A percentile compares a stretch with the other conserved stretches of the same genome.
phyloP scores from a whole-genome alignment of 345 rosid genomes.

The Salix brachista region DNA sequence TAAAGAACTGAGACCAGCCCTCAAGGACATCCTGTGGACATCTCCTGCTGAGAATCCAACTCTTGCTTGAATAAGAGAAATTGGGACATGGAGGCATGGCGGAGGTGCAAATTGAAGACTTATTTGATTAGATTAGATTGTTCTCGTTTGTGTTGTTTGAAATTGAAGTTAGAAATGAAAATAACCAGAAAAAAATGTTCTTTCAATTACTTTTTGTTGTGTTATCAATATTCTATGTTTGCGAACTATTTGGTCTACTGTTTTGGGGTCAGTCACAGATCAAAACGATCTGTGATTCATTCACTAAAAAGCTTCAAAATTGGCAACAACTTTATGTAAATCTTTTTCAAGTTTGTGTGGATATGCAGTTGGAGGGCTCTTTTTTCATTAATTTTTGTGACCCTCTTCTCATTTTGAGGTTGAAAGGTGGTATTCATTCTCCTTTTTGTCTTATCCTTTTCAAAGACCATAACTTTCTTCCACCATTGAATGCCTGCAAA shows the following conservation, averaged over 20 bases:
- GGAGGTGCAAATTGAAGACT: not conserved
- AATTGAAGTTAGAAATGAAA: not conserved
- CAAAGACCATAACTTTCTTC: too few species aligned
- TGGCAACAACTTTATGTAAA: not conserved
- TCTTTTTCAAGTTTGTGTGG: not conserved
- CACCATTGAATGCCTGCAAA: too few species aligned
- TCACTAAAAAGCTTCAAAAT: not conserved
- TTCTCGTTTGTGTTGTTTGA: not conserved
- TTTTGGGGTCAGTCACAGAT: not conserved
- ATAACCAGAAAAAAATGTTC: not conserved
- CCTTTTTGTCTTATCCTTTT: too few species aligned
- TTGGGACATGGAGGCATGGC: not conserved
- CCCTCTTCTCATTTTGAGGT: not conserved
- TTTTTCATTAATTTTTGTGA: not conserved
- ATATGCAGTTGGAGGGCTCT: not conserved
- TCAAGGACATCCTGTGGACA: constrained; percentile 83
- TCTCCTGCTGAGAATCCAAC: constrained; percentile 41
- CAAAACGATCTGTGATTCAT: not conserved
- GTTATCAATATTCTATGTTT: not conserved
- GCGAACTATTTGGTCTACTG: not conserved
- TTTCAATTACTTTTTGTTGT: too few species aligned
- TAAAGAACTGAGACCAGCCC: constrained; percentile 81
- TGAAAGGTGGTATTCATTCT: too few species aligned
- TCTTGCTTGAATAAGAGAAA: constrained; percentile 30
- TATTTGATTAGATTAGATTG: not conserved